phyloP scores from a whole-genome alignment of 2,329 filamentous ascomycete species.

The Aspergillus sp. region DNA sequence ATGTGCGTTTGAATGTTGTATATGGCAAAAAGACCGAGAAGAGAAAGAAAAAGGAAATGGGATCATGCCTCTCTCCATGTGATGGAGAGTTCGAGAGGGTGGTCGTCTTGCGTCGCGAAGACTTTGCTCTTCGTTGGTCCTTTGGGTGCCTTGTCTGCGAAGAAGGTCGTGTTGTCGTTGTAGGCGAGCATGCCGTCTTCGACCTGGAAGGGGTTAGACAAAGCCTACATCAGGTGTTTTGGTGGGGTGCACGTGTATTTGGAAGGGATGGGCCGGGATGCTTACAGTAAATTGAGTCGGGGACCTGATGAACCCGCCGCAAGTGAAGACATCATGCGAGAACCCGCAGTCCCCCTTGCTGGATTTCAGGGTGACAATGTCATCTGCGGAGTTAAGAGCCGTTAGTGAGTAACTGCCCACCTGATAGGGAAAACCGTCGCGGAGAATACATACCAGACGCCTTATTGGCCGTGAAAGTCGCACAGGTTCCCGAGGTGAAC shows the following conservation, averaged over 20 bases:
- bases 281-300: slow-evolving; percentile 38
- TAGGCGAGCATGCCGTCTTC: slow-evolving; percentile 38
- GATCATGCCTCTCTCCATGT: slow-evolving; percentile 29
- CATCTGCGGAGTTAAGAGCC: slow-evolving; percentile 18
- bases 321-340: slow-evolving; percentile 56
- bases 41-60: neutral
- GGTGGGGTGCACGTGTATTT: neutral
- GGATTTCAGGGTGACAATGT: slow-evolving; percentile 57
- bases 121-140: slow-evolving; percentile 38
- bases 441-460: slow-evolving; percentile 30
- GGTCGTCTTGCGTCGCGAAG: slow-evolving; percentile 34
- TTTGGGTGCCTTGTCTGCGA: slow-evolving; percentile 41
- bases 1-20: neutral
- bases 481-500: slow-evolving; percentile 69
- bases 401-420: neutral
- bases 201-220: slow-evolving; percentile 21
- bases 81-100: slow-evolving; percentile 38
- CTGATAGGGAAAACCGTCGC: neutral
- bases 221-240: neutral
- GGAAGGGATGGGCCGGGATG: neutral
- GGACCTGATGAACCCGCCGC: slow-evolving; percentile 42
- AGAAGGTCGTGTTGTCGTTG: slow-evolving; percentile 39
- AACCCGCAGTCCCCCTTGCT: slow-evolving; percentile 63
- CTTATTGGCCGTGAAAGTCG: slow-evolving; percentile 51
- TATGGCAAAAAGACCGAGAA: neutral